Evolutionary conservation across 257 asterid genomes (phyloP), one percentile per base, ranked within the genome.

Genomic region (Salvia hispanica): DNA sequence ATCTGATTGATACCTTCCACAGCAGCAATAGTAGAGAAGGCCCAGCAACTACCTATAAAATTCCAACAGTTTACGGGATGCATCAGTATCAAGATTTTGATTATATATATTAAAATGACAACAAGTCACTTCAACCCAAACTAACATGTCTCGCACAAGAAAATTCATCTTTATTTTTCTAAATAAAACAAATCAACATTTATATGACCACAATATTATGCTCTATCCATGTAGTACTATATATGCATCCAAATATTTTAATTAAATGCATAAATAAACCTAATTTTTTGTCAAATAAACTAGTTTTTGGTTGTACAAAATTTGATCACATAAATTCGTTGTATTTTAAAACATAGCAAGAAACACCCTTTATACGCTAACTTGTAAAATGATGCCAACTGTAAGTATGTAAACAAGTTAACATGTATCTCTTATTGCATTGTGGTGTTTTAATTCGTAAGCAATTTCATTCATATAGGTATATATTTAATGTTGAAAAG

Each of bases 21-120:
- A 5, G 87, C 69, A 33, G 74, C 87, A 62, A 85, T 66, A 1
- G 92, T 78, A 16, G 92, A 85, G 73, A 85, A 85, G 2, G 92
- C 92, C 92, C 92, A 85, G 69, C 92, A 85, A 75, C 92, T 85
- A 77, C 92, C 92, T 85, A 53, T 36, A 55, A 74, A 14, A 4
- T 51, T 43, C n/a, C 15, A 65, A 36, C 5, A 40, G 12, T 40
- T 56, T 15, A 8, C 18, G 3, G 21, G n/a, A 36, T 14, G 59
- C 16, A 42, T 42, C 55, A 58, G 64, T 33, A 13, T 59, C 47
- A 54, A 65, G 36, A 58, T 70, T 31, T 12, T 16, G 40, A 33
- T 42, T 40, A 25, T 18, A 40, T 60, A 5, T 28, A 4, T 52
- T n/a, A 4, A 10, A 33, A 31, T 6, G 47, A 16, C 44, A 18